These are phyloP conservation scores for Helicostylum pulchrum DNA, from an alignment of 192 early-diverging fungal genomes.

Conservation along the genomic window DNA sequence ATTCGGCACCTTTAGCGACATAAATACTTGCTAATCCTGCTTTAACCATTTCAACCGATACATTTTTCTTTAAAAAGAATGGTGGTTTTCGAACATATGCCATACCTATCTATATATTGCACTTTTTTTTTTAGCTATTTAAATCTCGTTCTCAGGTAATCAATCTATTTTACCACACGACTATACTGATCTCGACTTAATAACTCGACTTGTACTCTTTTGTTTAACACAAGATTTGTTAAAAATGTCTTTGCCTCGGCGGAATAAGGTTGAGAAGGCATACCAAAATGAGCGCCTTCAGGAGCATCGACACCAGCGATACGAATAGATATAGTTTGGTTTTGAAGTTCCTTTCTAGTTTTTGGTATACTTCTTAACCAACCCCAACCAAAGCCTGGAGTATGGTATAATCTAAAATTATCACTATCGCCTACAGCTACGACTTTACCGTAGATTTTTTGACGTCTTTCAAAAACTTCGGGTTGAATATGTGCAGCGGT, in stretches of 20 bases:
- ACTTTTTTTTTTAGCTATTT: too few relatives aligned
- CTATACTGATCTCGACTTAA: constrained; percentile 57
- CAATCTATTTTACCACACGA: constrained; percentile 45
- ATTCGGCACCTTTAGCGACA: constrained; percentile 52
- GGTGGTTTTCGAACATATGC: constrained; percentile 42
- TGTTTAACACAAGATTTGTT: constrained; percentile 37
- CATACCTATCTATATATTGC: constrained; percentile 49
- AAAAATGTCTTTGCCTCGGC: constrained; percentile 56
- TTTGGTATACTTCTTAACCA: constrained; percentile 41
- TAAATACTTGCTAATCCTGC: constrained; percentile 58
- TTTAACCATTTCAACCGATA: constrained; percentile 59
- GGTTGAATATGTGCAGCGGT: constrained; percentile 46
- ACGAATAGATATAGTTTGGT: constrained; percentile 60
- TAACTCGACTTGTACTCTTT: constrained; percentile 45
- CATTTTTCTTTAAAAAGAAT: constrained; percentile 46
- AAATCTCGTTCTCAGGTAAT: not conserved
- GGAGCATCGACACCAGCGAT: constrained; percentile 71
- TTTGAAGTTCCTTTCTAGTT: constrained; percentile 44
- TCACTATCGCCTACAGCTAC: constrained; percentile 54
- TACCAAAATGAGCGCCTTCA: constrained; percentile 65
- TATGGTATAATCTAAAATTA: constrained; percentile 56
- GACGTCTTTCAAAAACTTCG: constrained; percentile 33
- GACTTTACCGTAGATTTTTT: constrained; percentile 41
- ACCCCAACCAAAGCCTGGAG: constrained; percentile 47
- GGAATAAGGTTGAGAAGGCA: constrained; percentile 57